A percentile compares a stretch with the other conserved stretches of the same genome.
These are phyloP conservation scores for Zygosaccharomyces bisporus DNA, from an alignment of 805 yeast species.

Conservation along the genomic window DNA sequence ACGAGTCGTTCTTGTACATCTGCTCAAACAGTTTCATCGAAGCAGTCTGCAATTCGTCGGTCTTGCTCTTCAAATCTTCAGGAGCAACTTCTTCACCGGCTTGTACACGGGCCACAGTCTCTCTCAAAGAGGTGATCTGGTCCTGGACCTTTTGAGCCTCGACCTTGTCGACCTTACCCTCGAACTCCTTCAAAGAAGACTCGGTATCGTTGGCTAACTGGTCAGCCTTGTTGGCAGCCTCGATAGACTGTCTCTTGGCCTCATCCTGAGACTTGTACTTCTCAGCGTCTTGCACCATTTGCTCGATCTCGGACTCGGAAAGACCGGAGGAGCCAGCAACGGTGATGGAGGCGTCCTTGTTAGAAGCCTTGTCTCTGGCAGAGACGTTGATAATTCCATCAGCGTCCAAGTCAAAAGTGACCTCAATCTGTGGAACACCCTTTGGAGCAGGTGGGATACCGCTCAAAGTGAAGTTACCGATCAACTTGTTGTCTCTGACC, in stretches of 20 bases:
- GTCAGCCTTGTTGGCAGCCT: conserved; percentile 74
- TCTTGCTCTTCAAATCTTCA: conserved; percentile 62
- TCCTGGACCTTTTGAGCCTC: conserved; percentile 48
- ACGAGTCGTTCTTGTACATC: conserved; percentile 39
- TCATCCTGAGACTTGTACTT: conserved; percentile 83
- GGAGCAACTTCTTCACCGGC: conserved; percentile 54
- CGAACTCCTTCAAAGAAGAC: conserved; percentile 71
- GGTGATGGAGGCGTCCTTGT: conserved; percentile 91
- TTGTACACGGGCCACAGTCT: conserved; percentile 61
- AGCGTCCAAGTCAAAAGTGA: conserved; percentile 93
- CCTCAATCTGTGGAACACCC: conserved; percentile 81
- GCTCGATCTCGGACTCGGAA: conserved; percentile 83
- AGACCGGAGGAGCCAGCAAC: conserved; percentile 95
- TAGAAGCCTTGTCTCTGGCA: conserved; percentile 90
- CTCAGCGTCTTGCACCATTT: conserved; percentile 89
- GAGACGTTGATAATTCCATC: conserved; percentile 96
- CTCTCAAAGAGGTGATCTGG: conserved; percentile 56
- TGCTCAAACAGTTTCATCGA: conserved; percentile 75
- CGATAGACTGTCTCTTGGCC: conserved; percentile 78
- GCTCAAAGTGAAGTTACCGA: conserved; percentile 92
- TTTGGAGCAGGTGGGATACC: conserved; percentile 87
- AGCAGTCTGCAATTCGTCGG: conserved; percentile 70
- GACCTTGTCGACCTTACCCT: conserved; percentile 51
- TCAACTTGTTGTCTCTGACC: conserved; percentile 94
- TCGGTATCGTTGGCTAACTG: conserved; percentile 84